Percentiles rank a stretch among this genome's conserved stretches.
Evolutionary conservation across 1,284 basidiomycete genomes (phyloP).

Genomic region (Hypsizygus ulmarius): DNA sequence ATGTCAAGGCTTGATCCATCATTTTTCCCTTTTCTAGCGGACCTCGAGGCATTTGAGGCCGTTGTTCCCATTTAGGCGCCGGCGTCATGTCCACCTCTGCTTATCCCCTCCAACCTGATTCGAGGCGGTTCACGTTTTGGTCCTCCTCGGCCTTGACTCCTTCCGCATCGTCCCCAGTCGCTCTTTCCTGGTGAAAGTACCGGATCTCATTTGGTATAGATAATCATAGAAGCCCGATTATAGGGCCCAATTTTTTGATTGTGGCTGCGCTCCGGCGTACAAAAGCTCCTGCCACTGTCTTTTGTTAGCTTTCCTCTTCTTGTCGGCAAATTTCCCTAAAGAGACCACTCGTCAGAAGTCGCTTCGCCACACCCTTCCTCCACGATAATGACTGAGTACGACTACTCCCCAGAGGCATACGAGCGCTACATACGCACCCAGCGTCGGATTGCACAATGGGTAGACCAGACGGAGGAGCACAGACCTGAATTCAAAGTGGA

Average conservation of each 20-base stretch:
- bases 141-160: slow-evolving; percentile 6
- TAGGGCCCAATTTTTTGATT: slow-evolving; percentile 4
- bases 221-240: slow-evolving; percentile 12
- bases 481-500: slow-evolving; percentile 13
- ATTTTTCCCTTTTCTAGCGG: slow-evolving; percentile 9
- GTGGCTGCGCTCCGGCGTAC: neutral
- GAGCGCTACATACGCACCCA: slow-evolving; percentile 27
- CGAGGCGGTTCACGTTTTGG: slow-evolving; percentile 5
- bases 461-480: slow-evolving; percentile 24
- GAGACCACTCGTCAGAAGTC: neutral
- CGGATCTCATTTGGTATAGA: slow-evolving; percentile 2
- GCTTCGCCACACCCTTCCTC: neutral
- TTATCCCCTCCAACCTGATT: slow-evolving; percentile 1
- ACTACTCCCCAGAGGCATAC: slow-evolving; percentile 32
- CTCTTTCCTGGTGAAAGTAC: slow-evolving; percentile 16
- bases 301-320: slow-evolving; percentile 1
- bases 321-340: slow-evolving; percentile 2
- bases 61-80: slow-evolving; percentile 7
- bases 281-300: slow-evolving; percentile 12
- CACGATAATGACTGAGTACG: slow-evolving; percentile 33
- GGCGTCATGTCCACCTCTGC: slow-evolving; percentile 14
- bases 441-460: slow-evolving; percentile 28
- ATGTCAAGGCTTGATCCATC: slow-evolving; percentile 1
- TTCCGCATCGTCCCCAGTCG: slow-evolving; percentile 1
- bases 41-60: slow-evolving; percentile 3